phyloP scores from a whole-genome alignment of 2,329 filamentous ascomycete species.

The Apiospora malaysiana region DNA sequence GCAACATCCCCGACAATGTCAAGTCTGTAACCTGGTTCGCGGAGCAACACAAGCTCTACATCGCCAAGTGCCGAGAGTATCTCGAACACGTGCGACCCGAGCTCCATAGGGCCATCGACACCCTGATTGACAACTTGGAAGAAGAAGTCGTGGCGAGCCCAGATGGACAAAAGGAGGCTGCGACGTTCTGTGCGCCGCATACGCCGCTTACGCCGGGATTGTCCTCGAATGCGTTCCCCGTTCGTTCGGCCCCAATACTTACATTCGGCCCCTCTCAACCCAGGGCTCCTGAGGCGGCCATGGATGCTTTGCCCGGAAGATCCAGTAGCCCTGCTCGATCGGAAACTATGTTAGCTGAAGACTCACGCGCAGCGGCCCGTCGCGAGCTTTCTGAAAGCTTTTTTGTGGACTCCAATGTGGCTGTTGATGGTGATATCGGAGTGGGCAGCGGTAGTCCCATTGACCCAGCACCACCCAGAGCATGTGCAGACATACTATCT shows the following conservation, averaged over 20 bases:
- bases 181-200: neutral
- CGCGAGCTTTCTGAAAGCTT: neutral
- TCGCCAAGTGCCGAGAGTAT: neutral
- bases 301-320: neutral
- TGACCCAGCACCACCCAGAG: neutral
- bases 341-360: neutral
- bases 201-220: neutral
- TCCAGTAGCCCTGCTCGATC: neutral
- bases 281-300: slow-evolving; percentile 6
- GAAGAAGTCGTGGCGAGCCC: neutral
- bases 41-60: neutral
- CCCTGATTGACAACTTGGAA: neutral
- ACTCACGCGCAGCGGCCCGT: neutral
- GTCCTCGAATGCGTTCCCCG: neutral
- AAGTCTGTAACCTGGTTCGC: neutral
- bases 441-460: neutral
- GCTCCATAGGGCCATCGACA: slow-evolving; percentile 2
- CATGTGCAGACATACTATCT: neutral
- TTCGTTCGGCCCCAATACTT: neutral
- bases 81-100: neutral
- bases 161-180: neutral
- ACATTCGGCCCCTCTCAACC: neutral
- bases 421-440: neutral
- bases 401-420: neutral
- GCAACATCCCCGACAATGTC: neutral